Evolutionary conservation across 2,329 filamentous ascomycete genomes (phyloP).

Genomic region (Sarocladium strictum): DNA sequence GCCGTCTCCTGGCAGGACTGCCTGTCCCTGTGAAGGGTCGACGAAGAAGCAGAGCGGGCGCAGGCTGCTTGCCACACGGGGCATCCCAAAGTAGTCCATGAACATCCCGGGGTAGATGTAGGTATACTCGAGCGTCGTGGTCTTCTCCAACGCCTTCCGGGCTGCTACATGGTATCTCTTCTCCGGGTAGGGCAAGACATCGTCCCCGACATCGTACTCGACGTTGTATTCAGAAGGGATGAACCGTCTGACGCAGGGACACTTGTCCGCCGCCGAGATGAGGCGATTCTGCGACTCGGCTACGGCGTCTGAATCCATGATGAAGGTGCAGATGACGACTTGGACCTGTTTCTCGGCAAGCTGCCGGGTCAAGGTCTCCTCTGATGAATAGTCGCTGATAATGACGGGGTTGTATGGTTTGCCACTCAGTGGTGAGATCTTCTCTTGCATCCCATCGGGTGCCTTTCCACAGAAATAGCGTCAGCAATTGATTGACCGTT

Average conservation of each 20-base stretch:
- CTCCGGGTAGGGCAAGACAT: constrained; percentile 26
- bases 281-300: constrained; percentile 25
- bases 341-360: constrained; percentile 18
- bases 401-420: constrained; percentile 18
- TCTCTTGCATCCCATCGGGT: constrained; percentile 9
- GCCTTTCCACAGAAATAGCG: neutral
- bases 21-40: constrained; percentile 20
- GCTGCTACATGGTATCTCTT: constrained; percentile 23
- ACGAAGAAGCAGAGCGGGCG: constrained; percentile 24
- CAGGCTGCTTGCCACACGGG: constrained; percentile 18
- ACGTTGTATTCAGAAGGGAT: constrained; percentile 32
- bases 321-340: constrained; percentile 27
- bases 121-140: constrained; percentile 23
- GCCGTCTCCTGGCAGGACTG: constrained; percentile 24
- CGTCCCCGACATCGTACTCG: constrained; percentile 27
- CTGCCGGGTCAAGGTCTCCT: constrained; percentile 16
- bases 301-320: constrained; percentile 22
- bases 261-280: constrained; percentile 25
- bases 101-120: constrained; percentile 31
- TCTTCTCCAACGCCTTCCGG: constrained; percentile 23
- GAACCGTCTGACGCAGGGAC: constrained; percentile 26
- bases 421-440: constrained; percentile 17
- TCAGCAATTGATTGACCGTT: neutral
- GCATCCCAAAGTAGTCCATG: constrained; percentile 30
- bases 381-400: constrained; percentile 22